Base-by-base conservation (phyloP, 495 filamentous ascomycete species). In the Penicillium paxilli region DNA sequence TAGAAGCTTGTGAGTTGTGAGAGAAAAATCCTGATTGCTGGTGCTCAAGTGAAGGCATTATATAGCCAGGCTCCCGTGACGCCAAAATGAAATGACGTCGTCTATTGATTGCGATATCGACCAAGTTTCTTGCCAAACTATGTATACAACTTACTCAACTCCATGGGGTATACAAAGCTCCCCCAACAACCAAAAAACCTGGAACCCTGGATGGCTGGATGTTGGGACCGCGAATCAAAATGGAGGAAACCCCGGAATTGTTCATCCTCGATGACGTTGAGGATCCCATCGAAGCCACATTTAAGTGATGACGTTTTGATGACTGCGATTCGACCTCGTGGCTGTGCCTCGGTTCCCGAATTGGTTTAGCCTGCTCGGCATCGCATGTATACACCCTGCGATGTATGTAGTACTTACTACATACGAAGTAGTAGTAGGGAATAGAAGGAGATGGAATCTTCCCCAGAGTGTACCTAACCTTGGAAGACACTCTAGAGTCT, bases 51-150 rank as follows among this genome's bases (percentile, higher is more conserved):
- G 26, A 22, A 35, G 24, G 25, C 46, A 40, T 48, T 49, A 51
- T 50, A 46, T 55, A 57, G 37, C 8, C 5, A 12, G 23, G 32
- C 9, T 47, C 44, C 44, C 17, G 47, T 59, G 51, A 59, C 28
- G 11, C 19, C 21, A 44, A 41, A 52, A 17, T 28, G 19, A 32
- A n/a, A 49, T 49, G 46, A 49, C 52, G 44, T 46, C 44, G 44
- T 46, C n/a, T 11, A 46, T 30, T 46, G n/a, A 19, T 46, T 10
- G 44, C n/a, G 42, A 45, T 45, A 17, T 5, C 9, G 30, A 37
- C 16, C 47, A 49, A 38, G 28, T 37, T 37, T 49, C 21, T 46
- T 1, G 44, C 7, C 28, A 38, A 38, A 9, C 35, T 20, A 38
- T 19, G 8, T n/a, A 41, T 10, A 21, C 32, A 3, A 35, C 14